Percentiles rank a stretch among this genome's conserved stretches.
Evolutionary conservation across 768 basidiomycete species (phyloP).

Genomic region (Leccinum ochraceum): DNA sequence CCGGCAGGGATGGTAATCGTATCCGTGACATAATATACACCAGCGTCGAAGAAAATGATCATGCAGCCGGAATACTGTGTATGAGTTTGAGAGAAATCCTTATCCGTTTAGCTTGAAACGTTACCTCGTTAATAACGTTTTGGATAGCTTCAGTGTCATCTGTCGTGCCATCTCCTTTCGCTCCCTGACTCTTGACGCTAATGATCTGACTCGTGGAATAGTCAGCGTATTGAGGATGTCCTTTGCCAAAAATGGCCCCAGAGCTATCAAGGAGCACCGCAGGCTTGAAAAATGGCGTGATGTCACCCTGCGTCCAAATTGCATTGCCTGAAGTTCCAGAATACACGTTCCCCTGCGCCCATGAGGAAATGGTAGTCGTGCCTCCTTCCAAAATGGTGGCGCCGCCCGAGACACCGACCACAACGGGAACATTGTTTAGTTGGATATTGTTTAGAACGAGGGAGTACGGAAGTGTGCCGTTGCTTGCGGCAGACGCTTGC

Average conservation of each 20-base stretch:
- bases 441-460: constrained; percentile 38
- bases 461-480: constrained; percentile 33
- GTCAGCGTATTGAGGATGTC: constrained; percentile 64
- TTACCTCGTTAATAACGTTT: constrained; percentile 55
- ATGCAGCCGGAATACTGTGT: constrained; percentile 66
- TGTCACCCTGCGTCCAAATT: constrained; percentile 50
- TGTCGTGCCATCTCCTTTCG: constrained; percentile 69
- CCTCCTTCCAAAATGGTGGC: constrained; percentile 38
- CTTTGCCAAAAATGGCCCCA: constrained; percentile 61
- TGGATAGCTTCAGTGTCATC: constrained; percentile 74
- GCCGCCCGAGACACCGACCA: constrained; percentile 35
- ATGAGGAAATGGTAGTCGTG: constrained; percentile 43
- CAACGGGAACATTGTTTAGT: constrained; percentile 34
- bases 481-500: constrained; percentile 36
- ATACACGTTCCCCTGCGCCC: constrained; percentile 77
- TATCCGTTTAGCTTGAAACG: no score
- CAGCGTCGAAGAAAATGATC: constrained; percentile 80
- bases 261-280: constrained; percentile 52
- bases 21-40: constrained; percentile 46
- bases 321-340: constrained; percentile 47
- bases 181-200: constrained; percentile 68
- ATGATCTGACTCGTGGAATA: constrained; percentile 64
- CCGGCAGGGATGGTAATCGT: constrained; percentile 52
- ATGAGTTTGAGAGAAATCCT: background rate
- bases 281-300: constrained; percentile 52